Base-by-base conservation (phyloP, 1,284 basidiomycete genomes). In the Anthracocystis setariae region DNA sequence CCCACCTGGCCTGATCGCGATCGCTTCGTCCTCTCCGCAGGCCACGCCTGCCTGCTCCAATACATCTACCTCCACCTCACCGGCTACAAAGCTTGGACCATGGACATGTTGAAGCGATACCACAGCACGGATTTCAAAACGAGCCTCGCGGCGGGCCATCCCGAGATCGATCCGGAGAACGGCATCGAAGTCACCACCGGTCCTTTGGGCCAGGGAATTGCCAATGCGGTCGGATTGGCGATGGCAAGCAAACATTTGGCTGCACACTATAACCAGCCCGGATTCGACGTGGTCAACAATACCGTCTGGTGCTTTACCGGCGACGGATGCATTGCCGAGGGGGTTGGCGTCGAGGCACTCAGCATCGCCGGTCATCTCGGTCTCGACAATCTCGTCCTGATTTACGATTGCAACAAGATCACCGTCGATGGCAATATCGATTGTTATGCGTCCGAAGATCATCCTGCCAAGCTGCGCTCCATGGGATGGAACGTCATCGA, bases 151-250 rank as follows among this genome's bases (percentile, higher is more conserved):
- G 74, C 78, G 17, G 93, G 93, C 76, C 93, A 95, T 86, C 93
- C 93, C 24, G 93, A 97, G 84, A 86, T 88, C 57, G 87, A 89
- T 62, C 90, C 93, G 82, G 91, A 60, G 8, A 64, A 93, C 76
- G 94, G 94, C 76, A 88, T 96, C 68, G 93, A 96, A 85, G 92
- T 96, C 69, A 96, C 94, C 75, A 96, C 94, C 59, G 94, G 93
- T 64, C 93, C 94, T 65, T 90, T 97, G 32, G 93, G 93, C 46
- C 93, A 97, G 85, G 78, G 65, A 80, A 91, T 96, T 83, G 88
- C 91, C 74, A 94, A 93, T 83, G 92, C 89, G 64, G 92, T 96
- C 73, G 93, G 93, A 84, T 85, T 97, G 51, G 94, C 93, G 59
- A 93, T 95, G 59, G 93, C 91, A n/a, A 90, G 94, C 85, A 90